Evolutionary conservation across 2,329 filamentous ascomycete species (phyloP).

Genomic region (Colletotrichum somersetense): DNA sequence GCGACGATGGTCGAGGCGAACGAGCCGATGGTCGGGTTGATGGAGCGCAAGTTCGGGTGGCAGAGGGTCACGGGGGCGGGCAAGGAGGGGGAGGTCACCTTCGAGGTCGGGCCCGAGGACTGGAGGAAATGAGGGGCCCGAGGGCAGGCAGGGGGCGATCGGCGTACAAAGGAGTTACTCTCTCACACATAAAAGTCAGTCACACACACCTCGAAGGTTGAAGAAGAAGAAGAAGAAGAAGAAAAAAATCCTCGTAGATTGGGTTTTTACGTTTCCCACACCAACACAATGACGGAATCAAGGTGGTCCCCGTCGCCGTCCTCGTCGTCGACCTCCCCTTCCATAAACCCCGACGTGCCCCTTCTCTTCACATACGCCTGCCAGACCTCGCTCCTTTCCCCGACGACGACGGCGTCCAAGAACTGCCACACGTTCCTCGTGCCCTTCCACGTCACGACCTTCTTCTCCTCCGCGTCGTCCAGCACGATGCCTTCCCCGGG

Average conservation of each 20-base stretch:
- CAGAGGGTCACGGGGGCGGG: constrained; percentile 40
- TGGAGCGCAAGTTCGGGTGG: constrained; percentile 45
- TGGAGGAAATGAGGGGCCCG: constrained; percentile 36
- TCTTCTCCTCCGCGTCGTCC: constrained; percentile 49
- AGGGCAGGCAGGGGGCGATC: too few relatives aligned
- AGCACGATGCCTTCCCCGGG: constrained; percentile 50
- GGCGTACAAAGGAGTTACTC: too few relatives aligned
- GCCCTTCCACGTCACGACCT: constrained; percentile 53
- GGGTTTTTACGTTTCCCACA: constrained; percentile 51
- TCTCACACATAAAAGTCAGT: too few relatives aligned
- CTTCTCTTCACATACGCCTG: constrained; percentile 59
- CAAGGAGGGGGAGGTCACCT: constrained; percentile 45
- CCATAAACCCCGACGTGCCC: constrained; percentile 17
- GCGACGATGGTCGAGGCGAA: constrained; percentile 46
- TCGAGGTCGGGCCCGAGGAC: constrained; percentile 44
- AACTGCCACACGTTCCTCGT: constrained; percentile 56
- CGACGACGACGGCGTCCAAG: constrained; percentile 53
- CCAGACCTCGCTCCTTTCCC: constrained; percentile 56
- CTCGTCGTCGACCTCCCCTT: constrained; percentile 38
- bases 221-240: too few relatives aligned
- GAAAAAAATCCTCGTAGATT: too few relatives aligned
- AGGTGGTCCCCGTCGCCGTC: constrained; percentile 47
- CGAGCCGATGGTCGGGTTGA: constrained; percentile 45
- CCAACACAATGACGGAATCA: constrained; percentile 57
- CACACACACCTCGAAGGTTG: not conserved